Percentiles rank a stretch among this genome's conserved stretches.
These are phyloP conservation scores for Nicotiana paniculata DNA, from an alignment of 257 asterid species.

Conservation along the genomic window DNA sequence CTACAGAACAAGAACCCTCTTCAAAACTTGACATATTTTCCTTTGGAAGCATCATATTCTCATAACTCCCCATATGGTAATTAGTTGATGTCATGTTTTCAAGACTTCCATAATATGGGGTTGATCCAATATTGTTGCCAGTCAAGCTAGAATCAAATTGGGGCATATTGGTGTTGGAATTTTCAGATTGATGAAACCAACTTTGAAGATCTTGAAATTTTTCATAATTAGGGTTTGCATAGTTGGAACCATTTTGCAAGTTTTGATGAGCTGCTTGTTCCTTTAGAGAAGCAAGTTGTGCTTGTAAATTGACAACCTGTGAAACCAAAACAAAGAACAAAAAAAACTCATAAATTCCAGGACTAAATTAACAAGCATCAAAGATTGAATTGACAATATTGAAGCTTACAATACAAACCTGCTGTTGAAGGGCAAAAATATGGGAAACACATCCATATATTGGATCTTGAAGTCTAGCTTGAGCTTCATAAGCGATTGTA, in stretches of 20 bases:
- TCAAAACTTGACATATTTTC: slow-evolving; percentile 37
- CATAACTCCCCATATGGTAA: slow-evolving; percentile 2
- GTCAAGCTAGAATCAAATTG: slow-evolving; percentile 28
- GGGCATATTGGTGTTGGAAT: slow-evolving; percentile 22
- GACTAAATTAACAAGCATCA: not conserved
- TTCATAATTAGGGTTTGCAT: slow-evolving; percentile 44
- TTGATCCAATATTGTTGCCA: not conserved
- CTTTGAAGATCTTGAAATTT: slow-evolving; percentile 48
- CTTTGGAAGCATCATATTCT: slow-evolving; percentile 14
- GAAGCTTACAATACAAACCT: slow-evolving; percentile 13
- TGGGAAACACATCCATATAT: slow-evolving; percentile 47
- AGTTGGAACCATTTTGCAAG: slow-evolving; percentile 14
- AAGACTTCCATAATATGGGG: slow-evolving; percentile 9
- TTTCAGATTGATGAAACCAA: slow-evolving; percentile 40
- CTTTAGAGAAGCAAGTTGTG: slow-evolving; percentile 33
- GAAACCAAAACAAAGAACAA: not conserved
- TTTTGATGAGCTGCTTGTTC: slow-evolving; percentile 33
- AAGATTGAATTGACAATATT: not conserved
- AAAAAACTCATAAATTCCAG: not conserved
- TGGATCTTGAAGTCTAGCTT: slow-evolving; percentile 47
- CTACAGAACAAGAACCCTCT: slow-evolving; percentile 30
- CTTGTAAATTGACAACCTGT: slow-evolving; percentile 37
- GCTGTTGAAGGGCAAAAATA: slow-evolving; percentile 44
- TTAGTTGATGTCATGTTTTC: not conserved
- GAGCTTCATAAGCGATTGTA: slow-evolving; percentile 45